These are phyloP conservation scores for Areca catechu DNA, from an alignment of 176 grass and related monocot species.

Conservation along the genomic window DNA sequence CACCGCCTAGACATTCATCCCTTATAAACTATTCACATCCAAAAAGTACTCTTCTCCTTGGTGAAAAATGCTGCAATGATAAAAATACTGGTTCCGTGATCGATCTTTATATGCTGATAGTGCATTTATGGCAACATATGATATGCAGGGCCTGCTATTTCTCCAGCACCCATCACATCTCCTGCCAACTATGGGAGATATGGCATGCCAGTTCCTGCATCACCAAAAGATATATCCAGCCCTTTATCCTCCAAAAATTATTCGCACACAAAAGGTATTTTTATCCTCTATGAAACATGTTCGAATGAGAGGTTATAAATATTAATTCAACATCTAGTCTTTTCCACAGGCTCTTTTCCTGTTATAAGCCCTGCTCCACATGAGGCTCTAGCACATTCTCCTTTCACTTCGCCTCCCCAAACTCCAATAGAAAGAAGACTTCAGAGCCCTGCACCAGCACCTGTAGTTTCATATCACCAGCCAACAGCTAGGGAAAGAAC, in stretches of 20 bases:
- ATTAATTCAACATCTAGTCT: background rate
- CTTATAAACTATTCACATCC: background rate
- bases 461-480: slow-evolving; percentile 29
- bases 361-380: slow-evolving; percentile 48
- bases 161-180: slow-evolving; percentile 20
- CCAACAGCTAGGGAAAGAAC: slow-evolving; percentile 8
- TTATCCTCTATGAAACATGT: slow-evolving; percentile 3
- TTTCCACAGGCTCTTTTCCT: slow-evolving; percentile 50
- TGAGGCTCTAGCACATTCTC: slow-evolving; percentile 32
- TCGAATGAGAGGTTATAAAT: background rate
- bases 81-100: too few relatives aligned
- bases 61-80: too few relatives aligned
- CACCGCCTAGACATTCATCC: slow-evolving; percentile 1
- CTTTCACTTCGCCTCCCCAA: slow-evolving; percentile 25
- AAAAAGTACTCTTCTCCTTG: too few relatives aligned
- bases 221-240: slow-evolving; percentile 28
- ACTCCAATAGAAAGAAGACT: slow-evolving; percentile 15
- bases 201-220: slow-evolving; percentile 34
- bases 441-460: slow-evolving; percentile 41
- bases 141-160: slow-evolving; percentile 23
- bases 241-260: slow-evolving; percentile 34
- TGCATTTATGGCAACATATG: slow-evolving; percentile 1
- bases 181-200: slow-evolving; percentile 29
- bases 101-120: too few relatives aligned
- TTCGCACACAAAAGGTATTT: slow-evolving; percentile 33